Evolutionary conservation across 768 basidiomycete genomes (phyloP), one percentile per base, ranked within the genome.

Genomic region (Tricholoma furcatifolium): DNA sequence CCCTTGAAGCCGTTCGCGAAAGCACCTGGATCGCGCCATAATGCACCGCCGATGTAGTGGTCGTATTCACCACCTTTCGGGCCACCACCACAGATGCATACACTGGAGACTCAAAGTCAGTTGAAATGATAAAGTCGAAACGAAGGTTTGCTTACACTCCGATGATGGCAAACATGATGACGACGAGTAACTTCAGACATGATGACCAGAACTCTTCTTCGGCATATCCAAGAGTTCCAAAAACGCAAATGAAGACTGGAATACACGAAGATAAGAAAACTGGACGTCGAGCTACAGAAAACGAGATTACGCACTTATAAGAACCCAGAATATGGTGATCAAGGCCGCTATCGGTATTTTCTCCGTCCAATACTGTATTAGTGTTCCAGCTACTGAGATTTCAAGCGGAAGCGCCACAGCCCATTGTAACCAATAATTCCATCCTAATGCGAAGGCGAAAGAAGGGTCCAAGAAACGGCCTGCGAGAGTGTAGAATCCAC

Each of bases 191-290:
- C 63, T 77, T 78, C 17, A 78, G 63, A 55, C 70, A 74, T 27
- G 76, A 76, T n/a, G 75, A 73, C 76, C 76, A 78, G 54, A 76
- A 78, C 49, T 76, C 75, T 65, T 76, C 76, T 60, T 78, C 76
- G 0, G 76, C 75, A 46, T 69, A 78, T 10, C 75, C 75, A 10
- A 78, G 70, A 11, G 76, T 76, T 52, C 75, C 76, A 46, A 78
- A 76, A 15, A 76, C 34, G 45, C 67, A 63, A 35, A 72, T 45
- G 18, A 78, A 69, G 9, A 67, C 76, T 78, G 44, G 6, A 34
- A n/a, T 14, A 35, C 2, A 31, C 50, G 39, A 47, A n/a, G 20
- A 12, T 43, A 23, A 18, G 15, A 0, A 14, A 12, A n/a, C 12
- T 24, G 12, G 18, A 21, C 7, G 27, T 4, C 27, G 7, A 27